Evolutionary conservation across 257 asterid species (phyloP).

Genomic region (Jaltomata sinuosa): DNA sequence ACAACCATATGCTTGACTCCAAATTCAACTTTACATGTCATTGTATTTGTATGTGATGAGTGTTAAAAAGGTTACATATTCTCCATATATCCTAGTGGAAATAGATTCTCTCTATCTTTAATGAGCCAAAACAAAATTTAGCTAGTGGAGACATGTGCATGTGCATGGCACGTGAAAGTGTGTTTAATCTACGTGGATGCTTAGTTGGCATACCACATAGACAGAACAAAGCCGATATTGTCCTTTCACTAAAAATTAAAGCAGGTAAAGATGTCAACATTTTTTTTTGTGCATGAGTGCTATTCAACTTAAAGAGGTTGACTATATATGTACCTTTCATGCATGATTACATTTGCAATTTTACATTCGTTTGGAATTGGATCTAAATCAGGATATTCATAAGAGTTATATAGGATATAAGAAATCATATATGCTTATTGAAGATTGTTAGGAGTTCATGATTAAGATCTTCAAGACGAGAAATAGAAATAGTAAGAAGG

Average conservation of each 20-base stretch:
- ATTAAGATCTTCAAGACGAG: too few relatives aligned
- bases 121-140: neutral
- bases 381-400: too few relatives aligned
- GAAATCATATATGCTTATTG: too few relatives aligned
- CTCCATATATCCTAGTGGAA: neutral
- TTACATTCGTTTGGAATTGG: neutral
- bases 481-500: too few relatives aligned
- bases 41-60: neutral
- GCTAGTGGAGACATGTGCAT: too few relatives aligned
- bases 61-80: neutral
- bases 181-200: neutral
- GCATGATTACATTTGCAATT: neutral
- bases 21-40: neutral
- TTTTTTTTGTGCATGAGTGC: neutral
- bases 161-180: neutral
- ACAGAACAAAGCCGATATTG: too few relatives aligned
- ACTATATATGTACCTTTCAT: too few relatives aligned
- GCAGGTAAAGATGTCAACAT: neutral
- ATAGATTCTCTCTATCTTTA: neutral
- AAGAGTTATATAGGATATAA: too few relatives aligned
- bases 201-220: neutral
- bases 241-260: too few relatives aligned
- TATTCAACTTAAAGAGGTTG: too few relatives aligned
- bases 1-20: neutral
- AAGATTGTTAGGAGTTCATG: too few relatives aligned